Evolutionary conservation across 768 basidiomycete genomes (phyloP).

Genomic region (Rhizopogon rudus): DNA sequence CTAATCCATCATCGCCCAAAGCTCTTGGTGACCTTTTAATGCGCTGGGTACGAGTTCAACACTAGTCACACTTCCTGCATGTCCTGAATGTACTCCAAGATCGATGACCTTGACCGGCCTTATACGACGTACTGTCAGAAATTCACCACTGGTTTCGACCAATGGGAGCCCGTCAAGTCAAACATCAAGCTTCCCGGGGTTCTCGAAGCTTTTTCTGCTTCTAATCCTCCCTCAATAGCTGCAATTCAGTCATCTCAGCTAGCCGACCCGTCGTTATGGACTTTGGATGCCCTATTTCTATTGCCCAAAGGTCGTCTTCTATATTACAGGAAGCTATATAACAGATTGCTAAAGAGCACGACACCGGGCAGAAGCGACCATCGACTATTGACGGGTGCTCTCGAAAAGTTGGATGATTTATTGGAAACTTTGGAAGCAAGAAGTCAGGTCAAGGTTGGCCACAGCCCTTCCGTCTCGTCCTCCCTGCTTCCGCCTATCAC

Average conservation of each 20-base stretch:
- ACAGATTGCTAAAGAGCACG: conserved; percentile 79
- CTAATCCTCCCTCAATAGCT: conserved; percentile 53
- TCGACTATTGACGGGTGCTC: conserved; percentile 68
- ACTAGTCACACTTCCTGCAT: not conserved
- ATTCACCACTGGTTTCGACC: conserved; percentile 75
- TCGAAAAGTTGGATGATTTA: conserved; percentile 77
- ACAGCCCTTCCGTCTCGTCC: not conserved
- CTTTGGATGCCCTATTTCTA: conserved; percentile 82
- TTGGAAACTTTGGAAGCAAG: conserved; percentile 62
- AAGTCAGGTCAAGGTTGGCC: conserved; percentile 31
- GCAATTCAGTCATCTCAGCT: conserved; percentile 28
- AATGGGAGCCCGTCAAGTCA: conserved; percentile 72
- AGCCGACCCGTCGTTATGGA: conserved; percentile 54
- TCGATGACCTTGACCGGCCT: conserved; percentile 85
- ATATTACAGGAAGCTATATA: conserved; percentile 92
- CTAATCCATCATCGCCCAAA: conserved; percentile 88
- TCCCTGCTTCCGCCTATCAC: not conserved
- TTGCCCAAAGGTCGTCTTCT: conserved; percentile 80
- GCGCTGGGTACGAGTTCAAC: conserved; percentile 75
- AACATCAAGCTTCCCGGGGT: conserved; percentile 69
- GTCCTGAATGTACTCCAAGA: conserved; percentile 40
- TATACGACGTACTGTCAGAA: conserved; percentile 78
- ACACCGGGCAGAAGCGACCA: conserved; percentile 86
- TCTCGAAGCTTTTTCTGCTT: conserved; percentile 62
- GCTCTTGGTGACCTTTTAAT: conserved; percentile 93